phyloP scores from a whole-genome alignment of 352 stramenopile species.

The Proteromonas lacertae region DNA sequence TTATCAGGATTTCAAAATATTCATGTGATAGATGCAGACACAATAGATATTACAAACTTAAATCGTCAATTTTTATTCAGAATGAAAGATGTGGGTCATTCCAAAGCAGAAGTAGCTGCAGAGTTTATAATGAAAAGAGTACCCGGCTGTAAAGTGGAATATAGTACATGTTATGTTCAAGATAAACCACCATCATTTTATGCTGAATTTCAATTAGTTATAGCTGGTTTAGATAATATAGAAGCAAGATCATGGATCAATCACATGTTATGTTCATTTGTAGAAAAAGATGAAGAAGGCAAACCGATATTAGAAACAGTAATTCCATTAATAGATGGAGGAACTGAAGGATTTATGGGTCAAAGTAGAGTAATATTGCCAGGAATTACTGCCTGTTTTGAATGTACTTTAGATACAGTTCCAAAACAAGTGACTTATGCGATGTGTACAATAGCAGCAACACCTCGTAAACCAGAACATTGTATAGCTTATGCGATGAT shows the following conservation, averaged over 20 bases:
- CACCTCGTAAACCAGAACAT: constrained; percentile 70
- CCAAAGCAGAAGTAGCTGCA: constrained; percentile 21
- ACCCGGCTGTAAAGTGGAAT: constrained; percentile 27
- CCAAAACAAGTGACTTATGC: constrained; percentile 70
- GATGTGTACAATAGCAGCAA: constrained; percentile 90
- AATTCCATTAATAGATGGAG: constrained; percentile 87
- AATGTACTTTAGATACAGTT: constrained; percentile 85
- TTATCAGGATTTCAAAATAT: constrained; percentile 50
- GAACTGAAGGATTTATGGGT: constrained; percentile 81
- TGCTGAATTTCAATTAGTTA: constrained; percentile 40
- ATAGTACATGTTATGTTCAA: constrained; percentile 63
- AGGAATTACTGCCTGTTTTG: constrained; percentile 84
- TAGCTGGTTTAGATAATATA: constrained; percentile 87
- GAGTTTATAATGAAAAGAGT: constrained; percentile 72
- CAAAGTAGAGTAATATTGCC: constrained; percentile 86
- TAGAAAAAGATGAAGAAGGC: constrained; percentile 27
- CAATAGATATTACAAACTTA: constrained; percentile 86
- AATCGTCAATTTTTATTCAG: constrained; percentile 92
- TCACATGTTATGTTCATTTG: constrained; percentile 57
- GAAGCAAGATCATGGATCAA: constrained; percentile 81
- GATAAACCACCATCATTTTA: constrained; percentile 83
- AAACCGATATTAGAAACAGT: constrained; percentile 44
- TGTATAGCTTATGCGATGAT: constrained; percentile 78
- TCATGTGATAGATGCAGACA: constrained; percentile 60
- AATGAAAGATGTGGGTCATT: constrained; percentile 10